phyloP scores from a whole-genome alignment of 202 grass and related monocot genomes.

The Elaeis oleifera region DNA sequence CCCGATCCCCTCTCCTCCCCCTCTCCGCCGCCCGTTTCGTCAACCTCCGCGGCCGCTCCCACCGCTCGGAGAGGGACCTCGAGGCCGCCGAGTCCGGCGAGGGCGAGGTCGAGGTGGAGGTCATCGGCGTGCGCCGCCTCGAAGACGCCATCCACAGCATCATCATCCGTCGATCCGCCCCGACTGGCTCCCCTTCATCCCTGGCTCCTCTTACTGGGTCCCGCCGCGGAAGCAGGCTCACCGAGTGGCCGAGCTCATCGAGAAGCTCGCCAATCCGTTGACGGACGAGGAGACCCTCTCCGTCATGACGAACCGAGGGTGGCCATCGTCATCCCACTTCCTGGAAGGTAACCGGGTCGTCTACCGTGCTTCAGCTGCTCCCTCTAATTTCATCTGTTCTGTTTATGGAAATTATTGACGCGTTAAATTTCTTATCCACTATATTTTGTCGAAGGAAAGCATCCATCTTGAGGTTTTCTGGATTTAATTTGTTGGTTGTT shows the following conservation, averaged over 20 bases:
- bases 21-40: background rate
- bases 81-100: slow-evolving; percentile 1
- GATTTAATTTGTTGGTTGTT: background rate
- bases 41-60: background rate
- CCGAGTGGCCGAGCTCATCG: background rate
- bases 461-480: background rate
- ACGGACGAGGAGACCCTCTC: slow-evolving; percentile 2
- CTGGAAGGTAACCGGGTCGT: slow-evolving; percentile 6
- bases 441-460: background rate
- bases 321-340: slow-evolving; percentile 16
- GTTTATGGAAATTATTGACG: background rate
- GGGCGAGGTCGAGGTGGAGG: background rate
- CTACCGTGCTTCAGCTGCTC: background rate
- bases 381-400: background rate
- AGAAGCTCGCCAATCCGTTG: background rate
- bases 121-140: background rate
- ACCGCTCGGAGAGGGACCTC: background rate
- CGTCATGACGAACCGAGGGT: background rate
- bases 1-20: background rate
- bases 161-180: background rate
- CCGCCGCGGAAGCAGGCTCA: background rate
- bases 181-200: slow-evolving; percentile 10
- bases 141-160: slow-evolving; percentile 5
- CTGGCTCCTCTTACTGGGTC: slow-evolving; percentile 11
- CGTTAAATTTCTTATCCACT: background rate